Conservation (phyloP, 2,329 filamentous ascomycete species). For the Aspergillus sp. region DNA sequence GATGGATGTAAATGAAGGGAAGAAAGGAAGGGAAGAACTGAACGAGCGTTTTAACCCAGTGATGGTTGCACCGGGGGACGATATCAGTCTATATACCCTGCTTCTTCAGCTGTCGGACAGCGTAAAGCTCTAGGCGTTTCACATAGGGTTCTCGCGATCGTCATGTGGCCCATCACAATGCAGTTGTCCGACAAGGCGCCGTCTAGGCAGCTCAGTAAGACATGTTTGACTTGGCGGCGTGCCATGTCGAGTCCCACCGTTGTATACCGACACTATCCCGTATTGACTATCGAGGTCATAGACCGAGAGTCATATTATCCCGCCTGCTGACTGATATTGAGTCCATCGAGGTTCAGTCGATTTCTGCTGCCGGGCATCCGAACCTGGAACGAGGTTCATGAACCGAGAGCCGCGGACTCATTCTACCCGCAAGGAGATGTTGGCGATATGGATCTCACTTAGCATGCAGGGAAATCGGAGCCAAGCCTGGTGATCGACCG, state of each 20-base stretch:
- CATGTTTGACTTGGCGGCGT: neutral
- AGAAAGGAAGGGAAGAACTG: slow-evolving; percentile 6
- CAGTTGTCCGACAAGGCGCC: neutral
- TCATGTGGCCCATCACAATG: neutral
- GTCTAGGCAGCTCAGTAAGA: neutral
- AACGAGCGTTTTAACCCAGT: neutral
- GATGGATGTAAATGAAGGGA: slow-evolving; percentile 1
- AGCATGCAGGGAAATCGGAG: neutral
- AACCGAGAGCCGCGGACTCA: too few species aligned
- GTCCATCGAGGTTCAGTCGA: too few species aligned
- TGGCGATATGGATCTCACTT: neutral
- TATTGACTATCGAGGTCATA: too few species aligned
- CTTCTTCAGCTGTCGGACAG: neutral
- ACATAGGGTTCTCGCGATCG: neutral
- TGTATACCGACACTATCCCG: too few species aligned
- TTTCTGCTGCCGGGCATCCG: too few species aligned
- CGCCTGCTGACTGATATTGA: too few species aligned
- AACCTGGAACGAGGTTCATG: too few species aligned
- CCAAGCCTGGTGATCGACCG: neutral
- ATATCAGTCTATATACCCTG: neutral
- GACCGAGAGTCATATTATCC: too few species aligned
- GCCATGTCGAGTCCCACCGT: neutral
- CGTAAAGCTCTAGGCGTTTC: neutral
- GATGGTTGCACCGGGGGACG: neutral
- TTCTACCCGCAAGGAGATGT: neutral